Conservation (phyloP, 2,329 filamentous ascomycete genomes). For the Drechslerella dactyloides region DNA sequence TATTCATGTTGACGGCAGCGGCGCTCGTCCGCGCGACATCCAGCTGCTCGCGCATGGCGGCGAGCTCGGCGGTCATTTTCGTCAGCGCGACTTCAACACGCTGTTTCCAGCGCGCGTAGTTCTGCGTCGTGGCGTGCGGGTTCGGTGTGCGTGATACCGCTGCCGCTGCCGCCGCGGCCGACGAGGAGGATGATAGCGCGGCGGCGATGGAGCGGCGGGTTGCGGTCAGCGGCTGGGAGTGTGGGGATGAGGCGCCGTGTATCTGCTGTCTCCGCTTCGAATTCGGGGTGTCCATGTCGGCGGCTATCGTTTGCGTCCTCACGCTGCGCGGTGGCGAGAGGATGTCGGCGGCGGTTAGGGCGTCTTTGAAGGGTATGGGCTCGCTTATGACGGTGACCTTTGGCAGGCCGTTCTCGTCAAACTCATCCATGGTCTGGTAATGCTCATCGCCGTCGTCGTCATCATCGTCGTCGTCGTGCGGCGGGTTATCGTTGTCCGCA, state of each 20-base stretch:
- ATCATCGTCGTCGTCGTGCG: slow-evolving; percentile 59
- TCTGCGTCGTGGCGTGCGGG: slow-evolving; percentile 51
- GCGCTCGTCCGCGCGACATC: slow-evolving; percentile 56
- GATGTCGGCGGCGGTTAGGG: background rate
- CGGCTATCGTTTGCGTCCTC: background rate
- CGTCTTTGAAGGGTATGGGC: slow-evolving; percentile 12
- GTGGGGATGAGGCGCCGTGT: slow-evolving; percentile 30
- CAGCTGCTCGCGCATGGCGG: slow-evolving; percentile 89
- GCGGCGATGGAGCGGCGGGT: slow-evolving; percentile 30
- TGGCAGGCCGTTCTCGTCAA: slow-evolving; percentile 47
- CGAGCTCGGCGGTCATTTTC: slow-evolving; percentile 88
- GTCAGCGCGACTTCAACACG: slow-evolving; percentile 85
- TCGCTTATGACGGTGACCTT: slow-evolving; percentile 40
- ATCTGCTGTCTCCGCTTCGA: slow-evolving; percentile 15
- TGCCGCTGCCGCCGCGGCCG: slow-evolving; percentile 34
- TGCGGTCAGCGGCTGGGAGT: slow-evolving; percentile 14
- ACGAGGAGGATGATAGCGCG: slow-evolving; percentile 48
- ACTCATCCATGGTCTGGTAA: slow-evolving; percentile 50
- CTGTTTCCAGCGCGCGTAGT: slow-evolving; percentile 72
- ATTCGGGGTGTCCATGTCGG: background rate
- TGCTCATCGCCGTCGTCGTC: slow-evolving; percentile 59
- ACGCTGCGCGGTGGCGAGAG: background rate
- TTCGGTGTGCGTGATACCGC: slow-evolving; percentile 46
- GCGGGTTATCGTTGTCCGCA: slow-evolving; percentile 61
- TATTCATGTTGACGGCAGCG: slow-evolving; percentile 74